Base-by-base conservation (phyloP, 2,329 filamentous ascomycete genomes). In the Grosmannia huntii region DNA sequence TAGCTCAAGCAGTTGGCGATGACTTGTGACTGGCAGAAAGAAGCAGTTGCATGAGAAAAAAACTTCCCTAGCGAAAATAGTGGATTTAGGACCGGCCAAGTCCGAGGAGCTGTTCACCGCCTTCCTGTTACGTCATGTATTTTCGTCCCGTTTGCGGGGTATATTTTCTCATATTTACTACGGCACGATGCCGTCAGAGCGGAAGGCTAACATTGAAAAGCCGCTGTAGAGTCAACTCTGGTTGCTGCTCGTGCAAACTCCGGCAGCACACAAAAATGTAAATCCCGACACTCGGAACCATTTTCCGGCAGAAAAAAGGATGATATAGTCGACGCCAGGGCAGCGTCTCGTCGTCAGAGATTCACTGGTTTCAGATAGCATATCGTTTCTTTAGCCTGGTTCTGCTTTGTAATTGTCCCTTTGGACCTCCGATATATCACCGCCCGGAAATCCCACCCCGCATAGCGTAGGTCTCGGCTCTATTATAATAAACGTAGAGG, bases 1-100 rank as follows among this genome's bases (percentile, higher is more conserved):
- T 44, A 44, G 38, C 38, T 44, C 19, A 21, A 38, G 25, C 28
- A 41, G 44, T 38, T 48, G 44, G 21, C 21, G 28, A 54, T 54
- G 52, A 23, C 50, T 50, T 31, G 44, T 31, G 57, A 55, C 21
- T 7, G 38, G 46, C 51, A 58, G 51, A 53, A 58, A 58, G 53
- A 58, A 25, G n/a, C 5, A 55, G 28, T 12, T 50, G 36, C 27
- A 44, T 31, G 27, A 19, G 23, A 36, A 58, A 53, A 25, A 53
- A 58, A 52, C 23, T 44, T 44, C 41, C 41, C 16, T 44, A 12
- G 16, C 23, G 31, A n/a, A 31, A 36, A 33, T 21, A 25, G n/a
- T 36, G n/a, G 11, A 53, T n/a, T 19, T 25, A 5, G 7, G 27
- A 25, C n/a, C 33, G 33, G 52, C 33, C 52, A 16, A 19, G 31